Evolutionary conservation across 805 yeast species (phyloP), one percentile per base, ranked within the genome.

Genomic region (Nakazawaea ernobii): DNA sequence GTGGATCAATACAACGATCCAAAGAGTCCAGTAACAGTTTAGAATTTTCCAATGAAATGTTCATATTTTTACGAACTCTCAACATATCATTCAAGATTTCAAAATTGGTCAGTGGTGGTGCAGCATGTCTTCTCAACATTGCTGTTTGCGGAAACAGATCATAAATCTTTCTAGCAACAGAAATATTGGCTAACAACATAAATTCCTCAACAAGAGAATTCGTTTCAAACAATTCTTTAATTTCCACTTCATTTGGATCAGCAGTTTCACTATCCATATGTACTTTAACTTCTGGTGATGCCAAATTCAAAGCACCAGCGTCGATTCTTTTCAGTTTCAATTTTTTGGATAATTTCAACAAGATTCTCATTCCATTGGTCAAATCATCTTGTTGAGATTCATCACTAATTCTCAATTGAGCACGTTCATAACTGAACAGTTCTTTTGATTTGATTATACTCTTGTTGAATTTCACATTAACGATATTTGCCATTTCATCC

Each of bases 101-200:
- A 62, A 94, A 94, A 57, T 91, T 92, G 2, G 96, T 82, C 1
- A 90, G 81, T 20, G 98, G 97, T 15, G 99, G 99, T n/a, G 97
- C 79, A 8, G 91, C 96, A 63, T 94, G 99, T 60, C 99, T 83
- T 77, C 99, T 85, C 51, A 94, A 71, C 97, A 94, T 89, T 8
- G 99, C 99, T 4, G 97, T 91, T 65, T 94, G 99, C 5, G 99
- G 99, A 62, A 84, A 91, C 2, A 96, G 84, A 43, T 89, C 95
- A 66, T 81, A 88, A 41, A 94, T 94, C 65, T 87, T 89, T 59
- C 86, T 77, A 2, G 99, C 99, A 24, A 94, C 99, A 6, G 96
- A 84, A 46, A 92, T 92, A 62, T 94, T 94, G 45, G 98, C 99
- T 55, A 95, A 74, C 75, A 94, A 76, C 99, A 94, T 94, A 67